phyloP scores from a whole-genome alignment of 805 yeast species.

The Monosporozyma siamensis region DNA sequence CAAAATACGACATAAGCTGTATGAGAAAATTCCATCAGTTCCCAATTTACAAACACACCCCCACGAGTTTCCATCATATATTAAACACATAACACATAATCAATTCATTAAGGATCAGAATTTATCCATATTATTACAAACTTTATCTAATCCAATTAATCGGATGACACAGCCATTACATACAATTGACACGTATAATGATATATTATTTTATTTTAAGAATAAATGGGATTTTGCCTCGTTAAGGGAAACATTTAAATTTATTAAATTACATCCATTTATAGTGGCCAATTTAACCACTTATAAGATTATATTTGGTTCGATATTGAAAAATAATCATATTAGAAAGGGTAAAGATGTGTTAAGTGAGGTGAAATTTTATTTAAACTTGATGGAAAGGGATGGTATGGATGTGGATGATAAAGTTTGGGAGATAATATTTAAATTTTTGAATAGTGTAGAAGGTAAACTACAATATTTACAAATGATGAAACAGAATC shows the following conservation, averaged over 20 bases:
- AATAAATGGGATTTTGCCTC: slow-evolving; percentile 33
- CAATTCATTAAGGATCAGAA: slow-evolving; percentile 24
- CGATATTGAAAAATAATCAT: slow-evolving; percentile 22
- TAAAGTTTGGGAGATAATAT: slow-evolving; percentile 33
- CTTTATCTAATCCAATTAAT: slow-evolving; percentile 35
- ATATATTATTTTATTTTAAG: slow-evolving; percentile 33
- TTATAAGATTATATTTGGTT: slow-evolving; percentile 32
- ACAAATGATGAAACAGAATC: neutral
- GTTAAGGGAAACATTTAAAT: slow-evolving; percentile 33
- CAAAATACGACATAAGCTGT: neutral
- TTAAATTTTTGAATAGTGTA: slow-evolving; percentile 23
- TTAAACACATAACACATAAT: slow-evolving; percentile 33
- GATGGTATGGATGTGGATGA: slow-evolving; percentile 27
- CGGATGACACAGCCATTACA: slow-evolving; percentile 25
- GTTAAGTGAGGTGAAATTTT: slow-evolving; percentile 21
- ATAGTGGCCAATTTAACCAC: slow-evolving; percentile 31
- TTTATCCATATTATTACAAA: slow-evolving; percentile 32
- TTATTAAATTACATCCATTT: slow-evolving; percentile 31
- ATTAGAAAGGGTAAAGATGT: slow-evolving; percentile 23
- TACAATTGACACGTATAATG: slow-evolving; percentile 30
- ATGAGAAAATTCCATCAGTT: slow-evolving; percentile 25
- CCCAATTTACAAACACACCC: slow-evolving; percentile 26
- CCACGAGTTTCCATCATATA: slow-evolving; percentile 4
- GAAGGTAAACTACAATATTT: neutral
- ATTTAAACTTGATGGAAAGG: slow-evolving; percentile 28